Percentiles rank a stretch among this genome's conserved stretches.
These are phyloP conservation scores for Fusarium bulbicola DNA, from an alignment of 2,329 filamentous ascomycete species.

Conservation along the genomic window DNA sequence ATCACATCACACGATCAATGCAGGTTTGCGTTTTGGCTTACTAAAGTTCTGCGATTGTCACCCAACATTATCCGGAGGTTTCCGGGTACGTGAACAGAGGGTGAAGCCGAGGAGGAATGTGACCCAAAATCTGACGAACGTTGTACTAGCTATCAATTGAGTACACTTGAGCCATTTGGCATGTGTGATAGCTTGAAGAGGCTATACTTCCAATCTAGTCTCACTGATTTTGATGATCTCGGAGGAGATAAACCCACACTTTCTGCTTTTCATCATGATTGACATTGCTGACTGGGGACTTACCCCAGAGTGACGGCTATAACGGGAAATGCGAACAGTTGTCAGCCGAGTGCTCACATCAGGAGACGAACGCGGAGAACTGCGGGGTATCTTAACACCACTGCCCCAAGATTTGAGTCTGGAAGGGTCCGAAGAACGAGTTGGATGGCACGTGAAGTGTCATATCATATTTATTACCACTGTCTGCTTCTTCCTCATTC, in stretches of 20 bases:
- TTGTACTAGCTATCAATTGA: background rate
- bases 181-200: rapidly evolving
- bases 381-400: background rate
- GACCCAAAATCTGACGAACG: background rate
- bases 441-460: background rate
- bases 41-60: background rate
- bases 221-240: background rate
- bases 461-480: background rate
- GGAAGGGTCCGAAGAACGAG: background rate
- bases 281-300: rapidly evolving
- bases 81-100: background rate
- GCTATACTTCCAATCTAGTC: rapidly evolving
- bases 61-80: background rate
- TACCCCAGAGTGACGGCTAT: background rate
- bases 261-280: background rate
- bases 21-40: background rate
- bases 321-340: background rate
- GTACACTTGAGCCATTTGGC: rapidly evolving
- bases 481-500: background rate
- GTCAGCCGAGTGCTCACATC: background rate
- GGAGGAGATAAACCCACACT: too few relatives aligned
- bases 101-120: background rate
- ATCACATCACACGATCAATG: background rate
- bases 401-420: background rate
- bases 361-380: background rate